phyloP scores from a whole-genome alignment of 306 rosid genomes.

The Gleditsia sinensis region DNA sequence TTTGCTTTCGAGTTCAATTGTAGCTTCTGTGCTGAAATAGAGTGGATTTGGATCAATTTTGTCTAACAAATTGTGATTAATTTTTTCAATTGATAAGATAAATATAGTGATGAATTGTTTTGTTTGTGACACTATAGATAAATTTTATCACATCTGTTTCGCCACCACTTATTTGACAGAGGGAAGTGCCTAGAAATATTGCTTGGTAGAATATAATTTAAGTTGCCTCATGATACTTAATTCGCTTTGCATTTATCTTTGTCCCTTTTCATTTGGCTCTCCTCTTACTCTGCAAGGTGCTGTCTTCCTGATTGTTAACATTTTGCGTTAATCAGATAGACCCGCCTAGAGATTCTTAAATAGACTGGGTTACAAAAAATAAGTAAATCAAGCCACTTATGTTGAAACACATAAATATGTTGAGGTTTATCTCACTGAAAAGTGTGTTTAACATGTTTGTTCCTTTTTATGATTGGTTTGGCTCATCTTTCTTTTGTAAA shows the following conservation, averaged over 20 bases:
- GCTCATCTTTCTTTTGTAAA: too few relatives aligned
- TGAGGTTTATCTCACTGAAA: too few relatives aligned
- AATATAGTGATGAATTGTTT: conserved; percentile 38
- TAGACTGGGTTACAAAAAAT: too few relatives aligned
- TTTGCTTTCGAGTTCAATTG: conserved; percentile 38
- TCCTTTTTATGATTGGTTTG: too few relatives aligned
- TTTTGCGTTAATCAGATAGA: background rate
- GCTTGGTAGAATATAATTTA: background rate
- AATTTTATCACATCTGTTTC: conserved; percentile 30
- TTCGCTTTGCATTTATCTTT: conserved; percentile 9
- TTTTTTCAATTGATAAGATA: conserved; percentile 42
- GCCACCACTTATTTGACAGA: conserved; percentile 4
- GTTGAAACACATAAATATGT: too few relatives aligned
- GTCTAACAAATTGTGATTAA: conserved; percentile 37
- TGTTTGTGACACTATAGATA: conserved; percentile 35
- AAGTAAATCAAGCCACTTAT: too few relatives aligned
- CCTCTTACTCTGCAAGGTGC: background rate
- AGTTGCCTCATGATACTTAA: conserved; percentile 4
- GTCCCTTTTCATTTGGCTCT: background rate
- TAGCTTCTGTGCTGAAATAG: conserved; percentile 29
- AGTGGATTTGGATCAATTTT: conserved; percentile 51
- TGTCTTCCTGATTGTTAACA: background rate
- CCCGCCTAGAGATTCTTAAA: too few relatives aligned
- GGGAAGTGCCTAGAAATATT: conserved; percentile 31
- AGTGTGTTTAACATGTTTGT: too few relatives aligned